Evolutionary conservation across 2,329 filamentous ascomycete genomes (phyloP), one percentile per base, ranked within the genome.

Genomic region (Alternaria sp.): DNA sequence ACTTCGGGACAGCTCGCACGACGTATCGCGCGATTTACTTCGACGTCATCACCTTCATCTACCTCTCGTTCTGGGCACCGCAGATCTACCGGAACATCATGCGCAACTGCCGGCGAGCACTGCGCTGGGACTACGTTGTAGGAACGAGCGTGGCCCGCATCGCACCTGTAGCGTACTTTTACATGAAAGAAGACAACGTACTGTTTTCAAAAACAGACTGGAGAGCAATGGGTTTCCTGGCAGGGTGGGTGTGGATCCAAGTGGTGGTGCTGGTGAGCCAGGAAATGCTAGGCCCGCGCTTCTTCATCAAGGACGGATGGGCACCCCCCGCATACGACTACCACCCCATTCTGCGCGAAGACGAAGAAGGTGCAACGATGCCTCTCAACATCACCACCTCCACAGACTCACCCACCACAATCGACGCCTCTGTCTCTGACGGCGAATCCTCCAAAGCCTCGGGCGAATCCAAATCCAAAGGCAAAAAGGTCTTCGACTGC

Each of bases 41-140:
- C 65, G 85, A 94, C 75, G 67, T 85, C 3, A 82, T 97, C 21
- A 86, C 88, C 3, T 88, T 95, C 71, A 69, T 87, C 57, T 97
- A 97, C 77, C 87, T 97, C 47, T 97, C 94, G 19, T 90, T 97
- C 76, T 98, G 95, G 95, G 77, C 90, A 1, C 95, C 96, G 0
- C 96, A 99, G 78, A 97, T 98, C 69, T 88, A 91, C 75, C 92
- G 96, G 66, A 99, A 99, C 78, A 85, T 91, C 57, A 89, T 92
- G 80, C 92, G 95, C 57, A 97, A 97, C 80, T 97, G 93, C 79
- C 92, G 94, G 44, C 92, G 92, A 72, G 94, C 95, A 1, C 85
- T 98, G n/a, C 87, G 90, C 4, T 97, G 94, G 93, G 91, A 91
- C 63, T 99, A 97, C 76, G 91, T 97, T 59, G 76, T 93, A 21